These are phyloP conservation scores for Vaccinium vitisidaea DNA, from an alignment of 148 eudicot genomes.

Conservation along the genomic window DNA sequence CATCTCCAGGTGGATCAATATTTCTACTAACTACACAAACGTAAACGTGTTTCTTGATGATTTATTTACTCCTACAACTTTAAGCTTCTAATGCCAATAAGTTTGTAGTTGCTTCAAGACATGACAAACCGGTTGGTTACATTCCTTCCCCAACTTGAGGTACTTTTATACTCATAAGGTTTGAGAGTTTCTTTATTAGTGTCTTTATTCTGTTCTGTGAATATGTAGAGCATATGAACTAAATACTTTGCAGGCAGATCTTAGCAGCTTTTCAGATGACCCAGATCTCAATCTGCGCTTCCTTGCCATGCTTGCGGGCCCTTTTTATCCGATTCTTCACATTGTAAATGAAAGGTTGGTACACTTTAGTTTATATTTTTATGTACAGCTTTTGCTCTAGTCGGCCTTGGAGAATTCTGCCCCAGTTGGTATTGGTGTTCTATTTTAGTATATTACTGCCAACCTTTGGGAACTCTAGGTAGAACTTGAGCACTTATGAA, in stretches of 20 bases:
- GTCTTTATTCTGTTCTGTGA: neutral
- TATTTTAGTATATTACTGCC: neutral
- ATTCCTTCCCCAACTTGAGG: constrained; percentile 86
- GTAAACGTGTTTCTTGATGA: neutral
- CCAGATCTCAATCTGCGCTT: constrained; percentile 55
- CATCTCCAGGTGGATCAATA: constrained; percentile 66
- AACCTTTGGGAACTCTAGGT: neutral
- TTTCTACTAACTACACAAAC: constrained; percentile 15
- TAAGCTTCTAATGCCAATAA: constrained; percentile 37
- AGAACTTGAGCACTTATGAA: neutral
- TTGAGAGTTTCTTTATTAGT: neutral
- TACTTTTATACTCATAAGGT: constrained; percentile 21
- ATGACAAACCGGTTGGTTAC: constrained; percentile 55
- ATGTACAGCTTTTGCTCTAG: neutral
- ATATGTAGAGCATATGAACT: constrained; percentile 13
- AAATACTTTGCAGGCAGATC: constrained; percentile 58
- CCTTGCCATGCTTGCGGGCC: constrained; percentile 86
- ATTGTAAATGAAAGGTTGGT: constrained; percentile 63
- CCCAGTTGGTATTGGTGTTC: neutral
- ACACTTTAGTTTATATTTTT: neutral
- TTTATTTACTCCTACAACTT: constrained; percentile 14
- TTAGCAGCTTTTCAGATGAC: constrained; percentile 59
- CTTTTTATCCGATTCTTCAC: constrained; percentile 71
- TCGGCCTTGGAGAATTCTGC: neutral
- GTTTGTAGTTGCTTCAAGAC: constrained; percentile 81